A percentile compares a stretch with the other conserved stretches of the same genome.
phyloP scores from a whole-genome alignment of 352 stramenopile species.

The Phytopythium montanum region DNA sequence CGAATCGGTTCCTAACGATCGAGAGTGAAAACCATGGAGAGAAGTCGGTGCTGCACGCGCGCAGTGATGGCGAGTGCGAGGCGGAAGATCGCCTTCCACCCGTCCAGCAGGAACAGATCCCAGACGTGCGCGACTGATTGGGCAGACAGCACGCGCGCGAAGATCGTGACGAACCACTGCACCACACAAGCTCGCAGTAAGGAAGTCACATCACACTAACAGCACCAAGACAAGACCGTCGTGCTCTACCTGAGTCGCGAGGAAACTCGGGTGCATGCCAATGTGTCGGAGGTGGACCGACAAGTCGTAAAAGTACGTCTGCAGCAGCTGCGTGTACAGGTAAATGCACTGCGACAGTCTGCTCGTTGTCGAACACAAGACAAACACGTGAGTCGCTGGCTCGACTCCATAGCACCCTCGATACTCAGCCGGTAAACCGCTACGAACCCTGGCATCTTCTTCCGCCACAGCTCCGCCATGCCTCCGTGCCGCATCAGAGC shows the following conservation, averaged over 20 bases:
- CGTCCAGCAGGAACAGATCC: conserved; percentile 73
- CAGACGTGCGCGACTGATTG: conserved; percentile 55
- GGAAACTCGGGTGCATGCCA: conserved; percentile 76
- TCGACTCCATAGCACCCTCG: neutral
- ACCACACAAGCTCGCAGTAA: neutral
- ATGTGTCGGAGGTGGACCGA: conserved; percentile 64
- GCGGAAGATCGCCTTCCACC: conserved; percentile 74
- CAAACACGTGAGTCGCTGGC: neutral
- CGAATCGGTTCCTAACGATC: neutral
- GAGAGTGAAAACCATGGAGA: conserved; percentile 47
- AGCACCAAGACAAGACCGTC: neutral
- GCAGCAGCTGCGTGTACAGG: conserved; percentile 69
- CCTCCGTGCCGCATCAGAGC: conserved; percentile 48
- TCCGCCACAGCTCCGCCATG: conserved; percentile 66
- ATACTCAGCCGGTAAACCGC: neutral
- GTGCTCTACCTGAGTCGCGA: conserved; percentile 59
- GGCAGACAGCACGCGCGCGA: conserved; percentile 50
- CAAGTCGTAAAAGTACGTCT: conserved; percentile 62
- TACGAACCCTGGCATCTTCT: conserved; percentile 72
- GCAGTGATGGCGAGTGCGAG: conserved; percentile 63
- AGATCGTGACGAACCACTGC: conserved; percentile 87
- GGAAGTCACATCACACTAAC: neutral
- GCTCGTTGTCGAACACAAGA: neutral
- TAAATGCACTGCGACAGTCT: conserved; percentile 74
- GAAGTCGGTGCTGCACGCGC: conserved; percentile 46